Percentiles rank a stretch among this genome's conserved stretches.
phyloP scores from a whole-genome alignment of 768 basidiomycete species.

The Tricholoma hemisulphureum region DNA sequence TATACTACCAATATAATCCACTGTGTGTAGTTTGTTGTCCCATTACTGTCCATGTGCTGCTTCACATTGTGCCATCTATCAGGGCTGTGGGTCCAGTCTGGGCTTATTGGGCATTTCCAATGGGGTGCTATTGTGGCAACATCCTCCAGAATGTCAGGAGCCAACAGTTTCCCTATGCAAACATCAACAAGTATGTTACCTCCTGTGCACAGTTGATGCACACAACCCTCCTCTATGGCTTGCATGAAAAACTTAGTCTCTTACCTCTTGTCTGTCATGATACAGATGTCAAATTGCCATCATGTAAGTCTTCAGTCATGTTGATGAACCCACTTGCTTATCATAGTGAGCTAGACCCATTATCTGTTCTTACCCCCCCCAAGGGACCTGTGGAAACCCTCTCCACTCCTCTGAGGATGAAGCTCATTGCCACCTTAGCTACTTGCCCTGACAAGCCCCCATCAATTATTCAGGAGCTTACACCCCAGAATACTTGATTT shows the following conservation, averaged over 20 bases:
- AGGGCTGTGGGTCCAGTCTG: no score
- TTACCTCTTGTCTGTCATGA: background rate
- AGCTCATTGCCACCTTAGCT: background rate
- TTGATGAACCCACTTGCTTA: background rate
- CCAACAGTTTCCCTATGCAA: constrained; percentile 30
- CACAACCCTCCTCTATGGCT: constrained; percentile 25
- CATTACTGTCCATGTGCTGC: background rate
- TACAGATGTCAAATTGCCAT: constrained; percentile 4
- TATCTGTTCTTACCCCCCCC: background rate
- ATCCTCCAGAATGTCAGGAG: constrained; percentile 28
- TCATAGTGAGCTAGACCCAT: background rate
- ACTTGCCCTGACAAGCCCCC: background rate
- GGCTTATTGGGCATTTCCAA: constrained; percentile 40
- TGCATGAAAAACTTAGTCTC: constrained; percentile 23
- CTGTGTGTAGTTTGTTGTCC: constrained; percentile 27
- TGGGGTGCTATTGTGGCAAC: constrained; percentile 37
- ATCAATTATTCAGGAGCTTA: background rate
- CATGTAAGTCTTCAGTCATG: constrained; percentile 10
- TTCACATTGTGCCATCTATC: background rate
- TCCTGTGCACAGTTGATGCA: constrained; percentile 32
- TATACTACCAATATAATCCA: constrained; percentile 31
- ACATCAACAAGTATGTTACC: constrained; percentile 26
- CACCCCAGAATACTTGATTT: constrained; percentile 6
- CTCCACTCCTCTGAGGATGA: background rate
- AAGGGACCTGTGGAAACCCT: background rate